phyloP scores from a whole-genome alignment of 2,329 filamentous ascomycete genomes.

The Aureobasidium lini region DNA sequence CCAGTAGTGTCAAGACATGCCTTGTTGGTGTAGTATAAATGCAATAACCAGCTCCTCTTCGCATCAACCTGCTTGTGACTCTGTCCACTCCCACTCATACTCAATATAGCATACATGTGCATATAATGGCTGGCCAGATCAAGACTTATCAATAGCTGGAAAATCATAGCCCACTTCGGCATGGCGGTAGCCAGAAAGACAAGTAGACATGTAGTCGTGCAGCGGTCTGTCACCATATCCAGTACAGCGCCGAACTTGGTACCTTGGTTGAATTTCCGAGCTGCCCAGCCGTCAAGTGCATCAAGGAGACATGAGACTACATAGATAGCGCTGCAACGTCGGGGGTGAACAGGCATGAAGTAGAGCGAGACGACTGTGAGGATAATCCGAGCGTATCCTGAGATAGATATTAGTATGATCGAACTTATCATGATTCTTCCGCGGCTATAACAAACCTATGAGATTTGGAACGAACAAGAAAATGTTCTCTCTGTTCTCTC shows the following conservation, averaged over 20 bases:
- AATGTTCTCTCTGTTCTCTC: constrained; percentile 42
- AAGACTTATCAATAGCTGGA: constrained; percentile 86
- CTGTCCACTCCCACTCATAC: constrained; percentile 69
- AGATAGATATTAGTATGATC: neutral
- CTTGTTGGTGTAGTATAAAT: constrained; percentile 96
- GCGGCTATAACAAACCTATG: constrained; percentile 33
- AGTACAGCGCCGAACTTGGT: constrained; percentile 94
- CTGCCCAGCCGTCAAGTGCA: constrained; percentile 90
- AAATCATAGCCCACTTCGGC: constrained; percentile 86
- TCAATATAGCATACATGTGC: constrained; percentile 95
- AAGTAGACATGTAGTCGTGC: constrained; percentile 88
- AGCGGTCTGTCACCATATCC: constrained; percentile 98
- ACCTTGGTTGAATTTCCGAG: constrained; percentile 77
- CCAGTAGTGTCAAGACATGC: constrained; percentile 43
- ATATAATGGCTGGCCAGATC: constrained; percentile 97
- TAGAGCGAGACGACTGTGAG: constrained; percentile 83
- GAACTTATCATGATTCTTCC: neutral
- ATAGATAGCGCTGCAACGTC: constrained; percentile 87
- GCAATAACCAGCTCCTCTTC: constrained; percentile 79
- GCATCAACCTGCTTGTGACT: constrained; percentile 94
- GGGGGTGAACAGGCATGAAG: constrained; percentile 98
- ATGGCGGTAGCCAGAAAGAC: constrained; percentile 94
- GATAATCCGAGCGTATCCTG: constrained; percentile 45
- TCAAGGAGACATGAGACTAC: constrained; percentile 91
- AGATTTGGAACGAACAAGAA: constrained; percentile 47